These are phyloP conservation scores for Malus domestica DNA, from an alignment of 306 rosid species.

Conservation along the genomic window DNA sequence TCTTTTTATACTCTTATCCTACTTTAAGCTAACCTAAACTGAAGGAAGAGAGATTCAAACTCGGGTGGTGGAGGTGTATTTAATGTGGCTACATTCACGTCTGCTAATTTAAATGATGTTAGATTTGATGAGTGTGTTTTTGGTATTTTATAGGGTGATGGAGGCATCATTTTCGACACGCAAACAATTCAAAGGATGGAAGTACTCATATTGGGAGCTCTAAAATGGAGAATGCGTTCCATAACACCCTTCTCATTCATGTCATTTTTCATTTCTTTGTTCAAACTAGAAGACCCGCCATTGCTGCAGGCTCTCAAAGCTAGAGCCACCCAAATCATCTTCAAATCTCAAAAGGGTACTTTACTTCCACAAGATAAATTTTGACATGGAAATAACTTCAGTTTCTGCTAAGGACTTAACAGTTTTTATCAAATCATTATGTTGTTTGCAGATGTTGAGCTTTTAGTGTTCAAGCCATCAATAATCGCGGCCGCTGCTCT, in stretches of 20 bases:
- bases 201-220: slow-evolving; percentile 57
- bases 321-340: slow-evolving; percentile 64
- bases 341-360: slow-evolving; percentile 72
- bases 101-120: not conserved
- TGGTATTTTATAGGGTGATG: slow-evolving; percentile 43
- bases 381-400: not conserved
- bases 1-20: not conserved
- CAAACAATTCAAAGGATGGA: slow-evolving; percentile 87
- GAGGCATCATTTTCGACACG: slow-evolving; percentile 60
- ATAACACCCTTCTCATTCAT: slow-evolving; percentile 87
- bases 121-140: slow-evolving; percentile 1
- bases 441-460: slow-evolving; percentile 50
- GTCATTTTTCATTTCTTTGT: slow-evolving; percentile 47
- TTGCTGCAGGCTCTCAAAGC: slow-evolving; percentile 56
- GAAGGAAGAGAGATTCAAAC: no score
- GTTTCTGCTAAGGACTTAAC: not conserved
- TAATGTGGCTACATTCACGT: not conserved
- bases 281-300: slow-evolving; percentile 46
- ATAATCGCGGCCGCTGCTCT: slow-evolving; percentile 72
- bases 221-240: slow-evolving; percentile 93
- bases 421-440: not conserved
- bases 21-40: not conserved
- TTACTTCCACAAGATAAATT: not conserved
- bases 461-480: slow-evolving; percentile 80
- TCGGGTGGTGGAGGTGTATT: not conserved